Percentiles rank a stretch among this genome's conserved stretches.
Evolutionary conservation across 2,329 filamentous ascomycete species (phyloP).

Genomic region (Aspergillus novofumigatus): DNA sequence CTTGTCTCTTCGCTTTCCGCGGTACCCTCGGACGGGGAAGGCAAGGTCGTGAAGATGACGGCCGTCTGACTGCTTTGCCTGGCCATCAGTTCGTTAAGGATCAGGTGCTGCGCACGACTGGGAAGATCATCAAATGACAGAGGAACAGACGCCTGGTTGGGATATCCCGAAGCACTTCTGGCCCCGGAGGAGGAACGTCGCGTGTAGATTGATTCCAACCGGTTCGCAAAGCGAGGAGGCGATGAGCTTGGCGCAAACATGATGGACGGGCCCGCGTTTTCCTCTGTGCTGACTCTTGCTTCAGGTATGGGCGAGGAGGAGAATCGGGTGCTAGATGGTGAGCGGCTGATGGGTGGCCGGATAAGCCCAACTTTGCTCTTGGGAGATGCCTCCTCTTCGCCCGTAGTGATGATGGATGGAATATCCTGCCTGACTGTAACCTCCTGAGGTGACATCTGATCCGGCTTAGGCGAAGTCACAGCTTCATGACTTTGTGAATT

Average conservation of each 20-base stretch:
- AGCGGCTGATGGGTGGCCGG: constrained; percentile 26
- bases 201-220: constrained; percentile 37
- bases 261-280: constrained; percentile 64
- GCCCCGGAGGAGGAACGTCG: constrained; percentile 23
- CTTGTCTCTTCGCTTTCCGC: constrained; percentile 66
- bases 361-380: constrained; percentile 14
- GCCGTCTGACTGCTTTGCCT: constrained; percentile 66
- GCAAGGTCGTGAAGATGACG: constrained; percentile 77
- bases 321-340: constrained; percentile 48
- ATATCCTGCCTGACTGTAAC: constrained; percentile 7
- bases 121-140: constrained; percentile 84
- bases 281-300: constrained; percentile 62
- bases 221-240: constrained; percentile 27
- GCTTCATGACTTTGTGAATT: background rate
- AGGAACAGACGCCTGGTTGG: constrained; percentile 59
- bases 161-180: constrained; percentile 44
- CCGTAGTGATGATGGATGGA: constrained; percentile 24
- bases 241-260: constrained; percentile 61
- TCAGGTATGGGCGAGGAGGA: constrained; percentile 70
- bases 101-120: constrained; percentile 77
- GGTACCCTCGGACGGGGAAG: constrained; percentile 74
- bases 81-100: constrained; percentile 78
- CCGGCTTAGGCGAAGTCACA: background rate
- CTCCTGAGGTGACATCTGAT: constrained; percentile 1
- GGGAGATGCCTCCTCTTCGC: constrained; percentile 19